A percentile compares a stretch with the other conserved stretches of the same genome.
Conservation (phyloP, 2,329 filamentous ascomycete genomes). For the Hymenoscyphus fraxineus region DNA sequence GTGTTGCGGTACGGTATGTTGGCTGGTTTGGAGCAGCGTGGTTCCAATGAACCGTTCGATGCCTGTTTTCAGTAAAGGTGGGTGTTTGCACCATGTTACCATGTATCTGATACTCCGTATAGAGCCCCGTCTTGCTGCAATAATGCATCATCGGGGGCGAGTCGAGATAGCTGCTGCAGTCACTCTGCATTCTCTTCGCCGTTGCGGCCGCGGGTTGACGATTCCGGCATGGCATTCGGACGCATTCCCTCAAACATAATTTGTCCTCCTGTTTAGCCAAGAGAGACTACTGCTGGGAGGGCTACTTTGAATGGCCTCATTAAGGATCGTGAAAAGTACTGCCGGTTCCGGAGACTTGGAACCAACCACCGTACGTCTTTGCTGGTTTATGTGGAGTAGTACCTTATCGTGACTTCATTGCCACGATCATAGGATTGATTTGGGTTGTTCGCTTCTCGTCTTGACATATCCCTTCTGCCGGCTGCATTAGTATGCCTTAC, state of each 20-base stretch:
- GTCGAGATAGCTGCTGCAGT: neutral
- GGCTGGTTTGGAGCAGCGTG: neutral
- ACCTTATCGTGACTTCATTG: neutral
- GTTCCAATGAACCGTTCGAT: neutral
- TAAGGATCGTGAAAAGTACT: neutral
- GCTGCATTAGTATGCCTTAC: neutral
- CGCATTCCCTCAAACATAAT: neutral
- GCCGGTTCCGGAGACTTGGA: neutral
- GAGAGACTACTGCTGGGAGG: neutral
- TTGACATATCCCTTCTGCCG: neutral
- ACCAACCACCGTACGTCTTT: neutral
- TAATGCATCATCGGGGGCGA: constrained; percentile 1
- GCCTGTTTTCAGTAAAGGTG: neutral
- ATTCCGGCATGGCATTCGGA: neutral
- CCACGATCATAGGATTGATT: neutral
- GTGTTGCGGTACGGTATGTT: neutral
- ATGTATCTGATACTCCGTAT: constrained; percentile 1
- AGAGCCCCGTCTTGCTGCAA: neutral
- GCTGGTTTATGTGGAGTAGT: neutral
- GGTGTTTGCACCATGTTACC: neutral
- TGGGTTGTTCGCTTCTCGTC: neutral
- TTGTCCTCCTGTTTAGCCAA: neutral
- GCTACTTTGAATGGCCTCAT: neutral
- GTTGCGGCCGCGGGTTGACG: neutral
- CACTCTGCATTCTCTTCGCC: neutral